Evolutionary conservation across 805 yeast species (phyloP), one percentile per base, ranked within the genome.

Genomic region (Isabelozyma rhagii): DNA sequence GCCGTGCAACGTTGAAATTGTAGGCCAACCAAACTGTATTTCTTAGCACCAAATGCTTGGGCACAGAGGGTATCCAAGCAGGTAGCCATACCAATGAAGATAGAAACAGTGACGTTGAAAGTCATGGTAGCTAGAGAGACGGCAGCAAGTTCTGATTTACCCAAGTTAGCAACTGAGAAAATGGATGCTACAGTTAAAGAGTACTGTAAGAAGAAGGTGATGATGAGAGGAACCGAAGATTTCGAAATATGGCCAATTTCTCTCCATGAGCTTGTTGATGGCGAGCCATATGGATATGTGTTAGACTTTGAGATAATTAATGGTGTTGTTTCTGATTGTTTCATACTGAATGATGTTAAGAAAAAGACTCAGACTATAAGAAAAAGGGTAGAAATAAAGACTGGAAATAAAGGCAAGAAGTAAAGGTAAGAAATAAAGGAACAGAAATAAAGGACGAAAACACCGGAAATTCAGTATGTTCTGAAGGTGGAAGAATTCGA

Each of bases 1-100:
- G 21, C 18, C 8, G 45, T 53, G 39, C 66, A 61, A 21, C 51
- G 52, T 46, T 58, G 64, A 55, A 60, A 54, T 43, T 59, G 55
- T 31, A 51, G 57, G 4, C 66, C 66, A 9, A 61, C 64, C 46
- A 56, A 41, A 31, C 49, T 50, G 45, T 53, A 59, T 42, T 57
- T 51, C 29, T 51, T 50, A 10, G 63, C 63, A 8, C 66, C 66
- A 41, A 50, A 61, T 5, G 66, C 53, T 46, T 61, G 66, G 8
- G 62, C 55, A 25, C 66, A 61, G 14, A 59, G 50, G 8, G 66
- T 61, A 47, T 61, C 66, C n/a, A 61, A 47, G 2, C 60, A 60
- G 1, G 66, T 61, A 5, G 66, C 55, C 34, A 61, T 57, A 13
- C 66, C 66, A 36, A 61, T 61, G 43, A 61, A 59, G 8, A 59